A percentile compares a stretch with the other conserved stretches of the same genome.
Conservation (phyloP, 352 stramenopile species). For the Peronospora farinosa region DNA sequence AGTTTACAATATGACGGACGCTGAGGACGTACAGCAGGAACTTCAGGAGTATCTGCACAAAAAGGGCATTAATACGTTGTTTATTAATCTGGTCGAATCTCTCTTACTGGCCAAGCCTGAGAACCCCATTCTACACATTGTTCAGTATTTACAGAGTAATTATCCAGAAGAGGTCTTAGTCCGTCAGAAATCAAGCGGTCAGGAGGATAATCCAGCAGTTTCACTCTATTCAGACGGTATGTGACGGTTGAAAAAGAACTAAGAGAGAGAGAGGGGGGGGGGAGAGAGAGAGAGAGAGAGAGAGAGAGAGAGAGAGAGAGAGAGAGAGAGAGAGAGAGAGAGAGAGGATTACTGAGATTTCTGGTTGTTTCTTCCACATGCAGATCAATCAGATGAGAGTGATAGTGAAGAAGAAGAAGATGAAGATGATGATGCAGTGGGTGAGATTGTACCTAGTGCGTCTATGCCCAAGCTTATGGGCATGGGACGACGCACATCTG, state of each 20-base stretch:
- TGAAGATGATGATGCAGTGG: slow-evolving; percentile 77
- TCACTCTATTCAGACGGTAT: slow-evolving; percentile 27
- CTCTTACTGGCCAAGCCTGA: slow-evolving; percentile 85
- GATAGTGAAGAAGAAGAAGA: slow-evolving; percentile 86
- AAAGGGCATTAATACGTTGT: slow-evolving; percentile 90
- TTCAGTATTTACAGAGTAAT: slow-evolving; percentile 86
- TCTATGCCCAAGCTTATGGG: slow-evolving; percentile 55
- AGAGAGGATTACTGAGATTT: neutral
- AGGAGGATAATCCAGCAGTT: slow-evolving; percentile 47
- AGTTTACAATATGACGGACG: slow-evolving; percentile 58
- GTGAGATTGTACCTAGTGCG: slow-evolving; percentile 70
- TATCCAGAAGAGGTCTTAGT: slow-evolving; percentile 76
- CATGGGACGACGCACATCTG: slow-evolving; percentile 83
- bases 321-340: neutral
- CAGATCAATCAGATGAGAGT: slow-evolving; percentile 81
- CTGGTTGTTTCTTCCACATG: neutral
- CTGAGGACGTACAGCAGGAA: slow-evolving; percentile 84
- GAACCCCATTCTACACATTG: slow-evolving; percentile 85
- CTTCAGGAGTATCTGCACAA: slow-evolving; percentile 88
- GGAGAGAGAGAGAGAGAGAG: no score
- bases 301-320: no score
- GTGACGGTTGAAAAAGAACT: slow-evolving; percentile 1
- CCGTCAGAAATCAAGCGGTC: slow-evolving; percentile 34
- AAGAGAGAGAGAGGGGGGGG: no score
- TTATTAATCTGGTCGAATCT: slow-evolving; percentile 90